These are phyloP conservation scores for Gymnopilus dilepis DNA, from an alignment of 768 basidiomycete species.

Conservation along the genomic window DNA sequence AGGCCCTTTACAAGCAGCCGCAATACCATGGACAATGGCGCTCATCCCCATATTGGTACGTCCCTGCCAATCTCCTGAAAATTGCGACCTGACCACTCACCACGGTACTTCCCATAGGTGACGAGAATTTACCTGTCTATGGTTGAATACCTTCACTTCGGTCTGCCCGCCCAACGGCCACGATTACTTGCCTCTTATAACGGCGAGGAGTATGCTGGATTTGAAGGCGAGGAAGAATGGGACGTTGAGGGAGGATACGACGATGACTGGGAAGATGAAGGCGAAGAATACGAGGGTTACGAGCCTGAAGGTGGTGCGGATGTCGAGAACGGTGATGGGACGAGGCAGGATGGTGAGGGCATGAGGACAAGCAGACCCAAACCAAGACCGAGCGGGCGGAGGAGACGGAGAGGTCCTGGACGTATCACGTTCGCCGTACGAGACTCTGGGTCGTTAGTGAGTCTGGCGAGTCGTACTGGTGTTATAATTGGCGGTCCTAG, in stretches of 20 bases:
- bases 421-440: constrained; percentile 23
- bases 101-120: constrained; percentile 2
- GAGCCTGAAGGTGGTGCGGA: not conserved
- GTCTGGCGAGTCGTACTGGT: not conserved
- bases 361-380: not conserved
- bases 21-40: constrained; percentile 25
- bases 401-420: constrained; percentile 4
- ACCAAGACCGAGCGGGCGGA: too few species aligned
- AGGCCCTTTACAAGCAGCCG: constrained; percentile 21
- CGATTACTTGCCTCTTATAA: constrained; percentile 13
- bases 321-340: not conserved
- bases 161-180: constrained; percentile 10
- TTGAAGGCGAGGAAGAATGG: not conserved
- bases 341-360: not conserved
- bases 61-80: not conserved
- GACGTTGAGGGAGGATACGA: not conserved
- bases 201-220: constrained; percentile 6
- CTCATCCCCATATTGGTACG: constrained; percentile 24
- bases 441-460: constrained; percentile 7
- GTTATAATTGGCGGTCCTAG: too few species aligned
- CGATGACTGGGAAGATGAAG: not conserved
- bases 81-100: not conserved
- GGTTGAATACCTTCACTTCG: constrained; percentile 23
- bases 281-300: constrained; percentile 4
- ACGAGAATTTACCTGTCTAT: constrained; percentile 21